Percentiles rank a stretch among this genome's conserved stretches.
These are phyloP conservation scores for Plantago lanceolata DNA, from an alignment of 305 asterid species.

Conservation along the genomic window DNA sequence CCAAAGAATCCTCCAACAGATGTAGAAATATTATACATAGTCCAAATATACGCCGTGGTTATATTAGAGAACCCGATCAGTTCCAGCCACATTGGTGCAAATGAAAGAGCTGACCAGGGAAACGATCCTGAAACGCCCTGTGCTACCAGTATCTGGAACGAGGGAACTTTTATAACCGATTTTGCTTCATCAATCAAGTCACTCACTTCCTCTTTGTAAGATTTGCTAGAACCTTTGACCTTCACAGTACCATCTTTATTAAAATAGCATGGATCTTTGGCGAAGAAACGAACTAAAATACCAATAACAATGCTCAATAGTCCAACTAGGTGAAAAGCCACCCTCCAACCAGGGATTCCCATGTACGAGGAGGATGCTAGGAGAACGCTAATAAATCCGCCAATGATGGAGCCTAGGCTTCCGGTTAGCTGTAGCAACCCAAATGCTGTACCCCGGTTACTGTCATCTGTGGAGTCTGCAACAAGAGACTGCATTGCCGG, in stretches of 20 bases:
- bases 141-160: constrained; percentile 64
- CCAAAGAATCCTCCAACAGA: constrained; percentile 70
- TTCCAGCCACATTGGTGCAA: constrained; percentile 89
- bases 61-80: constrained; percentile 78
- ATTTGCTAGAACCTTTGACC: constrained; percentile 28
- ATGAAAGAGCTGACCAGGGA: constrained; percentile 71
- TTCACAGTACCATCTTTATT: constrained; percentile 33
- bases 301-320: constrained; percentile 57
- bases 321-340: constrained; percentile 70
- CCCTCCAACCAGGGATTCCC: constrained; percentile 86
- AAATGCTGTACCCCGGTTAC: constrained; percentile 69
- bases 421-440: constrained; percentile 63
- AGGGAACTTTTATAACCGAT: constrained; percentile 50
- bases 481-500: constrained; percentile 74
- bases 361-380: constrained; percentile 50
- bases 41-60: constrained; percentile 54
- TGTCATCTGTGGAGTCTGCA: constrained; percentile 68
- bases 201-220: constrained; percentile 43
- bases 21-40: constrained; percentile 49
- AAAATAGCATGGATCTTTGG: constrained; percentile 52
- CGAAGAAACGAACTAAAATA: constrained; percentile 47
- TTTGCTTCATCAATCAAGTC: constrained; percentile 63
- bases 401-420: constrained; percentile 57
- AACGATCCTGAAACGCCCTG: constrained; percentile 78
- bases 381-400: constrained; percentile 55